Conservation (phyloP, 345 rosid species). For the Crucihimalaya himalaica region DNA sequence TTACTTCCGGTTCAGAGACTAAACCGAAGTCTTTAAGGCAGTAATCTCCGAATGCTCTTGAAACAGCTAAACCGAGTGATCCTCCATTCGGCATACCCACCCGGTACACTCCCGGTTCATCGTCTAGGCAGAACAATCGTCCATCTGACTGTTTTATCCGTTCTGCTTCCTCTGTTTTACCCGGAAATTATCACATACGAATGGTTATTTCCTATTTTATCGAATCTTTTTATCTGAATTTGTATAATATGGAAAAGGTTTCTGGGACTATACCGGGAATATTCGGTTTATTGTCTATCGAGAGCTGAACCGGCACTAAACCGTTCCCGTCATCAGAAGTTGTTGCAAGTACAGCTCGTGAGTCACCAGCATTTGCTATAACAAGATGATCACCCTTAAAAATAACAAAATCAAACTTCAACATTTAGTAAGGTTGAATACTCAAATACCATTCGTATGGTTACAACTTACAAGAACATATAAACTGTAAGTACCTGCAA, state of each 20-base stretch:
- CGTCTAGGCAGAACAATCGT: conserved; percentile 59
- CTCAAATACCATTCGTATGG: not conserved
- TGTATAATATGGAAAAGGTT: not conserved
- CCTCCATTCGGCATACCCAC: conserved; percentile 70
- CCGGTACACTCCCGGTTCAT: conserved; percentile 82
- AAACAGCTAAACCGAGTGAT: conserved; percentile 71
- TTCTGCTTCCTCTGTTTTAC: conserved; percentile 79
- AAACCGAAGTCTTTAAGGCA: conserved; percentile 84
- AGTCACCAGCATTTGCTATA: conserved; percentile 81
- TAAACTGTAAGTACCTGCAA: conserved; percentile 57
- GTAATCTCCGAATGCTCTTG: conserved; percentile 88
- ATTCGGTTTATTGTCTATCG: conserved; percentile 83
- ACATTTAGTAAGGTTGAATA: not conserved
- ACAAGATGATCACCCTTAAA: conserved; percentile 53
- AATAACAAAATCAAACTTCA: not conserved
- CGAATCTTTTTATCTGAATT: not conserved
- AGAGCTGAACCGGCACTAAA: conserved; percentile 74
- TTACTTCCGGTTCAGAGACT: conserved; percentile 72
- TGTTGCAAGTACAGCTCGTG: conserved; percentile 77
- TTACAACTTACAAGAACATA: conserved; percentile 10
- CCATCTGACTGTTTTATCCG: conserved; percentile 68
- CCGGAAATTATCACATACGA: conserved; percentile 6
- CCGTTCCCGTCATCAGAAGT: conserved; percentile 53
- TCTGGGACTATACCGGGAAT: conserved; percentile 56
- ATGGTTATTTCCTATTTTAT: not conserved